Base-by-base conservation (phyloP, 768 basidiomycete genomes). In the Pleurotus giganteus region DNA sequence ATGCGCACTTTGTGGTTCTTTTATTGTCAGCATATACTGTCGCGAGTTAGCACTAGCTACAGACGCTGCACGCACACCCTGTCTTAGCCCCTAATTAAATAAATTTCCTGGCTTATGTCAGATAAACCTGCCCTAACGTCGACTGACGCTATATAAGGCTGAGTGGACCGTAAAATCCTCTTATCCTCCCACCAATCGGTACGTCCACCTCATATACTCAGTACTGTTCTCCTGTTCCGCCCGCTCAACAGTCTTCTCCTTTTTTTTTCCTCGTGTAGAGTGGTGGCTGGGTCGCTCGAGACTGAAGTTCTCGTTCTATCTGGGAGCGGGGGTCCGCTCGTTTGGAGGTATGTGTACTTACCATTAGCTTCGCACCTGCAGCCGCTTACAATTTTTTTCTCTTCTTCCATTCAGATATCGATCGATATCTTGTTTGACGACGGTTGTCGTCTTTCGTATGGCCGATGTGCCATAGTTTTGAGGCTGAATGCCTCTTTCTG, bases 221-320 rank as follows among this genome's bases (percentile, higher is more conserved):
- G 5, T 6, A 7, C n/a, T 6, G 39, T 6, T n/a, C 7, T 41
- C 17, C 5, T n/a, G 5, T 41, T n/a, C 17, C 6, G 17, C 17
- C 39, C 39, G 6, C 39, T 41, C 39, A 41, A n/a, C n/a, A n/a
- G n/a, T n/a, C n/a, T n/a, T n/a, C n/a, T 19, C 39, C 39, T 41
- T 9, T n/a, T n/a, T 41, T 7, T 41, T n/a, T 7, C 39, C n/a
- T n/a, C n/a, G n/a, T n/a, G n/a, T 13, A 41, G 39, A 41, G 46
- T 47, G 46, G 46, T 23, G n/a, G 27, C 28, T n/a, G 46, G 46
- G 46, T 47, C 46, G 46, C 46, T 47, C 46, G 56, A 54, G 44
- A 42, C 17, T 19, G 39, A 12, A 54, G 19, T 46, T 43, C n/a
- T 44, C 51, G 42, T 61, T 19, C 56, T 21, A 31, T 17, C 55